Base-by-base conservation (phyloP, 306 rosid genomes). In the Heteromeles arbutifolia region DNA sequence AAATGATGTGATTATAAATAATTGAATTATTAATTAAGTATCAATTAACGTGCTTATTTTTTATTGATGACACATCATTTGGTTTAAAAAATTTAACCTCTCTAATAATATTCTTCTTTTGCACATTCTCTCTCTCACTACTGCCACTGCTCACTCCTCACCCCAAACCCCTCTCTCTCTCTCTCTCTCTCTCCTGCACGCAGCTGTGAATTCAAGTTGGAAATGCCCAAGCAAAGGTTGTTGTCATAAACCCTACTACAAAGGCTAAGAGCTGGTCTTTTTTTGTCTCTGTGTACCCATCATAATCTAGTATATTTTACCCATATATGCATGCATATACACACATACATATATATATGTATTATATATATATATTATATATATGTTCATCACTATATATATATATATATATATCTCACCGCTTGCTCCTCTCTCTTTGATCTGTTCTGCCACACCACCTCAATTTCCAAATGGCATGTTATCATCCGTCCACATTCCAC, bases 281-380 rank as follows among this genome's bases (percentile, higher is more conserved):
- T 45, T 81, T 89, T 87, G 93, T 89, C 89, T 65, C 70, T 65
- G 84, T 79, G 74, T 68, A 62, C 75, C 79, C 59, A 34, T 52
- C 78, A 50, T 50, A 50, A 50, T 50, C 54, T 50, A 50, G 54
- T 18, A 48, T 50, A 50, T 50, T 37, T 37, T 37, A 50, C 54
- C 54, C 54, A 18, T 18, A 50, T 17, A 50, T 17, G 3, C 14
- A 67, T 63, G 41, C 67, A 57, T 59, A 74, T 70, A 32, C 64
- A 63, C 2, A 15, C 21, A 48, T 0, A 15, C 5, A 6, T 15
- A 48, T 0, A 48, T 5, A 48, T 0, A 44, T 65, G n/a, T n/a
- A n/a, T n/a, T n/a, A 70, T 24, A 21, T 77, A 32, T 11, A 48
- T 17, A 48, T 4, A 48, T 66, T 11, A n/a, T 74, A 28, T 77